Evolutionary conservation across 805 yeast genomes (phyloP), one percentile per base, ranked within the genome.

Genomic region (Hanseniaspora pseudoguilliermondii): DNA sequence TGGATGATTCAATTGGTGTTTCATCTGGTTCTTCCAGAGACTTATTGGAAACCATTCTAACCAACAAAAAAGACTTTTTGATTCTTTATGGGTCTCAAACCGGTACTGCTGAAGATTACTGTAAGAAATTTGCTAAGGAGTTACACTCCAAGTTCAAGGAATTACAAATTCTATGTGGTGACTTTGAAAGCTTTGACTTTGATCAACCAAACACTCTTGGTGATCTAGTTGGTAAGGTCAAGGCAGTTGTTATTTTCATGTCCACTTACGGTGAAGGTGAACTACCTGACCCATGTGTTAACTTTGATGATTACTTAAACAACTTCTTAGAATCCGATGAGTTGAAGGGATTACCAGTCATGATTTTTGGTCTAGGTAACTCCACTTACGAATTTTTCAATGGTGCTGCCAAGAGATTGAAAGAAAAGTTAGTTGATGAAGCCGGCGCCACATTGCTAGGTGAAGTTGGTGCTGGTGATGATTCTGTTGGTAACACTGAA

Each of bases 181-280:
- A 91, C 69, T 76, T 89, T 52, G 95, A 90, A 44, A 91, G 86
- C 65, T 89, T 82, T 65, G 97, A 91, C 61, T 84, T 76, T 64
- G 95, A 89, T 43, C 81, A 79, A 60, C 73, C 93, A 55, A 81
- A 80, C 64, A 46, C 48, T 5, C 34, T 53, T 21, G 56, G 56
- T 16, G 40, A 36, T 23, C 69, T 91, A 59, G 78, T 82, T 21
- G 71, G 73, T 18, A 78, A 78, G 58, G 73, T 79, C 55, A 55
- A 49, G 34, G 71, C 79, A n/a, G 81, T 81, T 21, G 81, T 88
- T 59, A 83, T 91, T 64, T 76, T 91, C 65, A 75, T 89, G 72
- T 93, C 97, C 35, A 88, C 96, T 11, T 93, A 93, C 64, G 98
- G 98, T 63, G 98, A 91, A 72, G 98, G 98, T 66, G 98, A 91